Conservation (phyloP, 495 filamentous ascomycete genomes). For the Symbiotaphrina buchneri region DNA sequence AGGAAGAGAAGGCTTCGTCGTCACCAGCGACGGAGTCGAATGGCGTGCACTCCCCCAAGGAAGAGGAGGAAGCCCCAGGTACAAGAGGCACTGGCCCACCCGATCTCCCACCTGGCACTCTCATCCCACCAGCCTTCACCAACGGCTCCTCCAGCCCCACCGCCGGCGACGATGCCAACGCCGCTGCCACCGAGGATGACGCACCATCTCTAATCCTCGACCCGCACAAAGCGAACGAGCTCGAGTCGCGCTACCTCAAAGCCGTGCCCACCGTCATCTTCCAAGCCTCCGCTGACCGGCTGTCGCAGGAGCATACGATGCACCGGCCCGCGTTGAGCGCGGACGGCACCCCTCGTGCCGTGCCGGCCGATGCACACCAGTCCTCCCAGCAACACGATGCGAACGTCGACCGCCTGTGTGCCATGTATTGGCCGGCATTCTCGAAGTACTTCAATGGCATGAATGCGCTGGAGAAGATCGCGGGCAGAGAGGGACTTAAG, state of each 20-base stretch:
- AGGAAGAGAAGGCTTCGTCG: slow-evolving; percentile 21
- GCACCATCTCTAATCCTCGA: slow-evolving; percentile 21
- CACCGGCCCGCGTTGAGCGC: no score
- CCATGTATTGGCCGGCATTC: slow-evolving; percentile 26
- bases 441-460: slow-evolving; percentile 74
- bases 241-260: slow-evolving; percentile 48
- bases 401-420: slow-evolving; percentile 28
- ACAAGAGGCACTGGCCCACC: neutral
- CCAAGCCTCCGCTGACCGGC: no score
- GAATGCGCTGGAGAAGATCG: slow-evolving; percentile 72
- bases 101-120: neutral
- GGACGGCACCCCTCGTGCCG: slow-evolving; percentile 15
- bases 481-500: slow-evolving; percentile 60
- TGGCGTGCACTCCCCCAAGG: neutral
- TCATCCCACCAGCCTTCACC: slow-evolving; percentile 4
- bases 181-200: slow-evolving; percentile 6
- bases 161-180: slow-evolving; percentile 6
- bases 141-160: slow-evolving; percentile 1
- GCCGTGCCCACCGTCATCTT: no score
- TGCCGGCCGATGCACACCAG: slow-evolving; percentile 18
- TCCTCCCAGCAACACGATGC: no score
- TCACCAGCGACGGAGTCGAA: no score
- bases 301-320: no score
- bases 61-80: neutral
- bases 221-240: slow-evolving; percentile 28